These are phyloP conservation scores for Cladosporium sp. DNA, from an alignment of 2,329 filamentous ascomycete genomes.

Conservation along the genomic window DNA sequence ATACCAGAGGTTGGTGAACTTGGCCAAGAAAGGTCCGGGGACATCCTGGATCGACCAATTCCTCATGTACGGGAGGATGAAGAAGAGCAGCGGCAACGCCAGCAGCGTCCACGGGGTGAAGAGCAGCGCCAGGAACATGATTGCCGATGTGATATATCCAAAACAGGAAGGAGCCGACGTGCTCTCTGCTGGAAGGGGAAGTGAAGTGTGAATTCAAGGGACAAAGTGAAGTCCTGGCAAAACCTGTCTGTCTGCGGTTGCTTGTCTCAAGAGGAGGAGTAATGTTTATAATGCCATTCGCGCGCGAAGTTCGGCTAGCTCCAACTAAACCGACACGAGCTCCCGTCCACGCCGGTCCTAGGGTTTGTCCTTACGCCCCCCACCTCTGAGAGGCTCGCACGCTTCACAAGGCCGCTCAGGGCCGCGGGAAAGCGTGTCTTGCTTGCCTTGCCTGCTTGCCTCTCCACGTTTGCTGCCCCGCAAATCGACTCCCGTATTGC, in stretches of 20 bases:
- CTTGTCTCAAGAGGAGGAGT: background rate
- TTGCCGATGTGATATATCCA: constrained; percentile 30
- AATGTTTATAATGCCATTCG: constrained; percentile 20
- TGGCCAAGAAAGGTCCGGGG: constrained; percentile 64
- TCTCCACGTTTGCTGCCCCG: constrained; percentile 3
- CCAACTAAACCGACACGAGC: background rate
- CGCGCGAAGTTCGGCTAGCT: constrained; percentile 16
- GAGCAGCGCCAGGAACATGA: constrained; percentile 44
- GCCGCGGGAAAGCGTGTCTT: constrained; percentile 5
- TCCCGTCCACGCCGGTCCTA: background rate
- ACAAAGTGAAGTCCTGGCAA: background rate
- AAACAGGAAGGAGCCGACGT: background rate
- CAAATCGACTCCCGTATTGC: background rate
- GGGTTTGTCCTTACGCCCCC: background rate
- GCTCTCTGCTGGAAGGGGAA: background rate
- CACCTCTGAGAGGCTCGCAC: background rate
- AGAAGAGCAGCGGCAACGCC: constrained; percentile 55
- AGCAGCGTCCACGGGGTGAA: constrained; percentile 52
- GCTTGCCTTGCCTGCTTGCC: background rate
- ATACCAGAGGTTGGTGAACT: constrained; percentile 80
- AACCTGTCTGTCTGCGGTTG: background rate
- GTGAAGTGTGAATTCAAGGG: background rate
- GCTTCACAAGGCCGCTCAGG: background rate
- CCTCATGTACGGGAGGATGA: constrained; percentile 62
- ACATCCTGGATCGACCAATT: constrained; percentile 59